Evolutionary conservation across 495 filamentous ascomycete genomes (phyloP).

Genomic region (Haplographium delicatum): DNA sequence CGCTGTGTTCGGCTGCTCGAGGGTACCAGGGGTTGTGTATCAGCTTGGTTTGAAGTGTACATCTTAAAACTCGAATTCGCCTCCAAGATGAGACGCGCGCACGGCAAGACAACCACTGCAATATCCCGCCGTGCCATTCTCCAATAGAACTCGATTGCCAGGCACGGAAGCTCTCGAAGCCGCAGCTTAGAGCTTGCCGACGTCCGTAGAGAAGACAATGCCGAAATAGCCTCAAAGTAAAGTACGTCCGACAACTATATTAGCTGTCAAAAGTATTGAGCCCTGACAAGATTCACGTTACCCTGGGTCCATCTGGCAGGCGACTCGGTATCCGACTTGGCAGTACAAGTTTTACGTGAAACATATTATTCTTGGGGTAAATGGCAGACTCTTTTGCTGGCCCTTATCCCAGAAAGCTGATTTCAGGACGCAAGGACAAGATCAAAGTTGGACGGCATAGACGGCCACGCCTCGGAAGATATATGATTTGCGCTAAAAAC

Average conservation of each 20-base stretch:
- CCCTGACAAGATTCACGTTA: too few species aligned
- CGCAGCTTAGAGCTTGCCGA: neutral
- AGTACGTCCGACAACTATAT: too few species aligned
- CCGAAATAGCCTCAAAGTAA: too few species aligned
- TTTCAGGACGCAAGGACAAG: neutral
- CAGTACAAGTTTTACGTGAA: too few species aligned
- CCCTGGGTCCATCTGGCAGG: too few species aligned
- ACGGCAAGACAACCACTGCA: neutral
- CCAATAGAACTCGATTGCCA: neutral
- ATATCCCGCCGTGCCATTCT: neutral
- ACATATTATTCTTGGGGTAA: too few species aligned
- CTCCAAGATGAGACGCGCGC: slow-evolving; percentile 7
- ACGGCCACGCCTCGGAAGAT: slow-evolving; percentile 3
- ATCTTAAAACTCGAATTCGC: neutral
- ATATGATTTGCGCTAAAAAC: slow-evolving; percentile 25
- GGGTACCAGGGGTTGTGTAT: slow-evolving; percentile 16
- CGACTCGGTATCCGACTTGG: too few species aligned
- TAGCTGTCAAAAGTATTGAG: too few species aligned
- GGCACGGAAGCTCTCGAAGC: neutral
- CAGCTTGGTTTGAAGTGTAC: slow-evolving; percentile 13
- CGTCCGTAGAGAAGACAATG: too few species aligned
- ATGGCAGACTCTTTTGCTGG: too few species aligned
- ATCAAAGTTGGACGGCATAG: slow-evolving; percentile 2
- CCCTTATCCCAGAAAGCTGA: too few species aligned
- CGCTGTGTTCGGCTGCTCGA: neutral